A percentile compares a stretch with the other conserved stretches of the same genome.
These are phyloP conservation scores for Phytophthora aleatoria DNA, from an alignment of 352 stramenopile species.

Conservation along the genomic window DNA sequence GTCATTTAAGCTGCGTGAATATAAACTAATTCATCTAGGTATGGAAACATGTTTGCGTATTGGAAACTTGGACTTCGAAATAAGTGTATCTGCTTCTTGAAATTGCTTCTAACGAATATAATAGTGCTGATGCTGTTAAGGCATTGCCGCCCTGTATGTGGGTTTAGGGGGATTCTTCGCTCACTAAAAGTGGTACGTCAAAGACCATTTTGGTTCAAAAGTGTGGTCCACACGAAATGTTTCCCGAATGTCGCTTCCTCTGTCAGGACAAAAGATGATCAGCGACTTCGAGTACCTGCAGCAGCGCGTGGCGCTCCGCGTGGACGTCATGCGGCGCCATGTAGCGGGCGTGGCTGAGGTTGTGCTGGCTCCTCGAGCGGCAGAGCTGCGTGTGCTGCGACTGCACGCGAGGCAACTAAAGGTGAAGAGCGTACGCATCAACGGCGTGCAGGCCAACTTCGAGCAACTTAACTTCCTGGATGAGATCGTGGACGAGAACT, in stretches of 20 bases:
- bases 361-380: slow-evolving; percentile 64
- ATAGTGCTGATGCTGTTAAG: too few species aligned
- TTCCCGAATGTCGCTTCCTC: not conserved
- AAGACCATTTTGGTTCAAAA: too few species aligned
- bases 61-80: too few species aligned
- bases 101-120: too few species aligned
- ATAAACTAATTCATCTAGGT: too few species aligned
- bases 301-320: slow-evolving; percentile 75
- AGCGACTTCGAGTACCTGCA: slow-evolving; percentile 87
- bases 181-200: too few species aligned
- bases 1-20: too few species aligned
- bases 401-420: slow-evolving; percentile 79
- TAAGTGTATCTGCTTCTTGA: too few species aligned
- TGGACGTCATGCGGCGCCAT: slow-evolving; percentile 73
- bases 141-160: too few species aligned
- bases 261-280: slow-evolving; percentile 54
- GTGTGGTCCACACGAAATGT: too few species aligned
- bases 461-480: slow-evolving; percentile 83
- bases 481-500: slow-evolving; percentile 80
- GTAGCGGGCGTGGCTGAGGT: slow-evolving; percentile 73
- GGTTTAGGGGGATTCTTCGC: too few species aligned
- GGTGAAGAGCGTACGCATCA: slow-evolving; percentile 59
- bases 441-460: slow-evolving; percentile 61
- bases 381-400: slow-evolving; percentile 59
- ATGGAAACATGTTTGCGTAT: too few species aligned